These are phyloP conservation scores for Oxytropis ochrocephala DNA, from an alignment of 306 rosid species.

Conservation along the genomic window DNA sequence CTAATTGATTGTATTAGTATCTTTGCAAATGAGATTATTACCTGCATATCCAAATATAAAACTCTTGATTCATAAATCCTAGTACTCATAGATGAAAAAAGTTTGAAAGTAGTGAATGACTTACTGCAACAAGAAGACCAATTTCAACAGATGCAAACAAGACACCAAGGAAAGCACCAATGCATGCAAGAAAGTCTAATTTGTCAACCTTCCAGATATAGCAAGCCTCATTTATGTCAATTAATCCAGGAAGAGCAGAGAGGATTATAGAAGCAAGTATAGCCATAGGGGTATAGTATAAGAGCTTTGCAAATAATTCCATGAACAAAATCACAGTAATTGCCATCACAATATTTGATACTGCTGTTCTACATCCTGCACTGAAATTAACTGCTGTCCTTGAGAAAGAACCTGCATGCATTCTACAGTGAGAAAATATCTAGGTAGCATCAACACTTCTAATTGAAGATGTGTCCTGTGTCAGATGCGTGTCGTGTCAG, in stretches of 20 bases:
- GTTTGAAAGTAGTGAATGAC: not conserved
- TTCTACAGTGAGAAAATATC: not conserved
- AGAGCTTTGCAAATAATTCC: slow-evolving; percentile 48
- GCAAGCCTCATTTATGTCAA: slow-evolving; percentile 46
- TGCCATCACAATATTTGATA: slow-evolving; percentile 81
- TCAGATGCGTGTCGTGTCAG: no score
- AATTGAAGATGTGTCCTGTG: no score
- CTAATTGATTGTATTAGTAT: slow-evolving; percentile 58
- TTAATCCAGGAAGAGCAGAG: slow-evolving; percentile 72
- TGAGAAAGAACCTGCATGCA: slow-evolving; percentile 61
- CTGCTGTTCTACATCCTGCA: slow-evolving; percentile 64
- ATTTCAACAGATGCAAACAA: slow-evolving; percentile 60
- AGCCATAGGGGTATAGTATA: slow-evolving; percentile 70
- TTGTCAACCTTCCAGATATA: slow-evolving; percentile 75
- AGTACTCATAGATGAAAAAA: not conserved
- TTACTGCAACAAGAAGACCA: slow-evolving; percentile 74
- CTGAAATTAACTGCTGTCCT: slow-evolving; percentile 75
- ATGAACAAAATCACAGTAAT: slow-evolving; percentile 52
- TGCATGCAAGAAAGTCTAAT: slow-evolving; percentile 64
- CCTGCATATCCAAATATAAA: slow-evolving; percentile 32
- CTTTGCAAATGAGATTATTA: slow-evolving; percentile 70
- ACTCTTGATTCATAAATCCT: slow-evolving; percentile 19
- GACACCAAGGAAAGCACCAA: slow-evolving; percentile 64
- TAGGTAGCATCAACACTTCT: no score
- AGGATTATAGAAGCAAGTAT: slow-evolving; percentile 73